phyloP scores from a whole-genome alignment of 805 yeast species.

The Scheffersomyces coipomensis region DNA sequence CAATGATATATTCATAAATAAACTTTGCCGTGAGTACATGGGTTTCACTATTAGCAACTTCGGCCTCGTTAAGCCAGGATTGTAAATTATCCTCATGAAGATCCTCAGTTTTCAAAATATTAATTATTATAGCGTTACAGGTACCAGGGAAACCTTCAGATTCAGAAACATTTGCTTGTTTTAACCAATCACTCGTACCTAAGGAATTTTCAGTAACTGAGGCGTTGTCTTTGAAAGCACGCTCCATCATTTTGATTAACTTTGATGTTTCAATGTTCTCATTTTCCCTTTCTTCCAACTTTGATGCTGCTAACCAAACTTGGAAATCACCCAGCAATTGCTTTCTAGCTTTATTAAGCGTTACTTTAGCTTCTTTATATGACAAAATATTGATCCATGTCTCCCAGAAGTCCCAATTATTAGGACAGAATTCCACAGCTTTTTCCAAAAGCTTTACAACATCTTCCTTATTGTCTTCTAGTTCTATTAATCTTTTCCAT shows the following conservation, averaged over 20 bases:
- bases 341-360: conserved; percentile 62
- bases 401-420: conserved; percentile 65
- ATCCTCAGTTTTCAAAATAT: conserved; percentile 31
- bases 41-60: conserved; percentile 17
- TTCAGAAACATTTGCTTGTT: conserved; percentile 55
- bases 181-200: conserved; percentile 50
- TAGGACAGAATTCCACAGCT: conserved; percentile 70
- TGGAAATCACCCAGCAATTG: conserved; percentile 43
- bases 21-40: conserved; percentile 41
- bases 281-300: conserved; percentile 60
- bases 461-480: conserved; percentile 54
- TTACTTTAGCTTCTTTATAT: conserved; percentile 48
- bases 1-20: conserved; percentile 46
- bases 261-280: conserved; percentile 41
- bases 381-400: conserved; percentile 48
- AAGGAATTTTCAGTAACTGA: conserved; percentile 25
- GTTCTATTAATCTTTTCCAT: conserved; percentile 67
- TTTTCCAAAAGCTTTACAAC: conserved; percentile 54
- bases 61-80: conserved; percentile 28
- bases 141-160: conserved; percentile 43
- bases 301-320: conserved; percentile 71
- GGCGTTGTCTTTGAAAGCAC: conserved; percentile 42
- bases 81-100: conserved; percentile 9
- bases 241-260: conserved; percentile 45
- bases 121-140: conserved; percentile 51